These are phyloP conservation scores for Sporisorium iseilematis-ciliati DNA, from an alignment of 1,284 basidiomycete genomes.

Conservation along the genomic window DNA sequence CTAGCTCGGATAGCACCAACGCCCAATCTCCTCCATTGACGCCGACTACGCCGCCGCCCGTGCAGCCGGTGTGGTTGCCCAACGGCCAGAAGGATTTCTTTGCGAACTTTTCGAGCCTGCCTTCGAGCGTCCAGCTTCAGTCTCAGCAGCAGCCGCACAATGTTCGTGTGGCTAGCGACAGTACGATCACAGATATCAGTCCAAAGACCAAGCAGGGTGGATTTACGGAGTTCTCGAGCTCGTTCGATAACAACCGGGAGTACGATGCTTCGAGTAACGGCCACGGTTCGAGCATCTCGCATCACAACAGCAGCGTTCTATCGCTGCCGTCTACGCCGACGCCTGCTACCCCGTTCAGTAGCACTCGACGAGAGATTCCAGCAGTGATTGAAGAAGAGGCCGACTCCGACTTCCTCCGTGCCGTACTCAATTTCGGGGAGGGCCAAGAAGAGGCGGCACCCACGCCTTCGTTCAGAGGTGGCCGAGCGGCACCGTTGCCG, in stretches of 20 bases:
- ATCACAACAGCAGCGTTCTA: slow-evolving; percentile 2
- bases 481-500: slow-evolving; percentile 35
- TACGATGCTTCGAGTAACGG: slow-evolving; percentile 12
- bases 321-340: slow-evolving; percentile 11
- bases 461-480: slow-evolving; percentile 30
- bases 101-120: slow-evolving; percentile 22
- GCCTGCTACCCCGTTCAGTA: slow-evolving; percentile 13
- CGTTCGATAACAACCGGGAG: background rate
- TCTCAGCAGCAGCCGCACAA: background rate
- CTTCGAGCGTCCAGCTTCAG: slow-evolving; percentile 12
- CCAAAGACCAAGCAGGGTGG: slow-evolving; percentile 22
- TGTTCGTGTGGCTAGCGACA: background rate
- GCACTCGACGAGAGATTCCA: slow-evolving; percentile 19
- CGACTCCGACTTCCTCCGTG: slow-evolving; percentile 55
- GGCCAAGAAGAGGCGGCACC: slow-evolving; percentile 9
- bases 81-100: slow-evolving; percentile 53
- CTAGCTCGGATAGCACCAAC: slow-evolving; percentile 30
- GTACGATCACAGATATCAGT: slow-evolving; percentile 10
- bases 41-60: slow-evolving; percentile 36
- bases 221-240: slow-evolving; percentile 1
- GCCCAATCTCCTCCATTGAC: slow-evolving; percentile 45
- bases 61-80: slow-evolving; percentile 41
- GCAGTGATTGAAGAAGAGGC: slow-evolving; percentile 46
- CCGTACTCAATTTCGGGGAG: slow-evolving; percentile 54
- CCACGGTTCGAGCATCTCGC: slow-evolving; percentile 9